Evolutionary conservation across 768 basidiomycete genomes (phyloP).

Genomic region (Pisolithus orientalis): DNA sequence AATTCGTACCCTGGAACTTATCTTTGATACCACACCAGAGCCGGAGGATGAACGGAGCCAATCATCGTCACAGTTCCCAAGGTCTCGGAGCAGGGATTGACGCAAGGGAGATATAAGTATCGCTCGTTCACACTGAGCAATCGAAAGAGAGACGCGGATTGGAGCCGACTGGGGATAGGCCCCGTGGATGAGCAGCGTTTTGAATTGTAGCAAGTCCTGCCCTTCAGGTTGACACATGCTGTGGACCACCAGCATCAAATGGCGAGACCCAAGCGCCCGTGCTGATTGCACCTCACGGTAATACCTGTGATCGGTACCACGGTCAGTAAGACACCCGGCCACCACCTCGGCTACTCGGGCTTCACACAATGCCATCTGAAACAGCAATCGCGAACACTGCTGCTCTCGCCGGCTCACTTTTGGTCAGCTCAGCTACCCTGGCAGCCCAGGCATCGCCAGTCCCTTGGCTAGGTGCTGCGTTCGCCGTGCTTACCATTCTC

Average conservation of each 20-base stretch:
- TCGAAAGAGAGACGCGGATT: conserved; percentile 57
- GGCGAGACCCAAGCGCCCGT: too few relatives aligned
- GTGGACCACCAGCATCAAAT: neutral
- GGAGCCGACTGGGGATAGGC: conserved; percentile 62
- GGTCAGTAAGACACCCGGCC: too few relatives aligned
- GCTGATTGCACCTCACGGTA: too few relatives aligned
- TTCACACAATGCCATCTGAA: neutral
- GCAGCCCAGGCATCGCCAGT: conserved; percentile 43
- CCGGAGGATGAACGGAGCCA: conserved; percentile 33
- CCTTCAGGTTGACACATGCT: neutral
- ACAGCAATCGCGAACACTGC: conserved; percentile 12
- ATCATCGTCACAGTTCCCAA: conserved; percentile 47
- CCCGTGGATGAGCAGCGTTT: conserved; percentile 57
- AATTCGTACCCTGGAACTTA: conserved; percentile 42
- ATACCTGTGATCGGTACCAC: too few relatives aligned
- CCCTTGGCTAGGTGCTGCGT: conserved; percentile 39
- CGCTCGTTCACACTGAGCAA: conserved; percentile 26
- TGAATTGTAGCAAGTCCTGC: conserved; percentile 42
- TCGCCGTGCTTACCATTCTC: conserved; percentile 38
- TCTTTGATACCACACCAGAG: conserved; percentile 28
- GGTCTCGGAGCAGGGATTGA: conserved; percentile 31
- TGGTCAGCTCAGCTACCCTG: conserved; percentile 32
- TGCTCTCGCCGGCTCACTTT: conserved; percentile 6
- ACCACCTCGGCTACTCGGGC: neutral
- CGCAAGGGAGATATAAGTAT: conserved; percentile 54